Base-by-base conservation (phyloP, 768 basidiomycete genomes). In the Cystofilobasidium macerans region DNA sequence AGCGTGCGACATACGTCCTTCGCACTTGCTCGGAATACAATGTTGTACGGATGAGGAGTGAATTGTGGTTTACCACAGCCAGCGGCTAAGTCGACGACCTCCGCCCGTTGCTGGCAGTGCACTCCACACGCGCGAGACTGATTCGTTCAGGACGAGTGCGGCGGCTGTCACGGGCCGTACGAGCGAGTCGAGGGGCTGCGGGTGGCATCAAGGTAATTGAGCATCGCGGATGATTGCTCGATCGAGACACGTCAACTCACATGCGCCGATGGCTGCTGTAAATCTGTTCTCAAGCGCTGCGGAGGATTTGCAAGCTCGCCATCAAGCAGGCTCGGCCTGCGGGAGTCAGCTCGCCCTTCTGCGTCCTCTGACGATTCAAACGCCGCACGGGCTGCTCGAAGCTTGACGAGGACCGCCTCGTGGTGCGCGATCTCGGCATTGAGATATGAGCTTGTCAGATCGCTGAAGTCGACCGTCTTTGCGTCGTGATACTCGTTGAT, bases 401-500 rank as follows among this genome's bases (percentile, higher is more conserved):
- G 28, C 20, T n/a, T 45, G 0, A 24, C 48, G 32, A 67, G 65
- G 2, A 56, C 42, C 32, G 48, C 24, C 13, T 60, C n/a, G 30
- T 35, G 36, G 30, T 61, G 65, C 6, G 33, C 59, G 28, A 67
- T 67, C 26, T 67, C 65, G 28, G n/a, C 59, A 43, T 67, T 51
- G 28, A 67, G 65, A 43, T 61, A 61, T 18, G n/a, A 11, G 0
- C n/a, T 36, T 35, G 59, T 61, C 42, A 67, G 65, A 20, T 1
- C 3, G 13, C 35, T 28, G 22, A 61, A 61, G 59, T 67, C 65
- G n/a, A 53, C 59, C 6, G 20, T 26, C 35, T 67, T 67, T 1
- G 65, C 42, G 43, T 67, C 65, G 38, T 67, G 64, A 32, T 60
- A 65, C 33, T 65, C 47, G 4, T 35, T 28, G 0, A 47, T 65